Conservation (phyloP, 2,329 filamentous ascomycete species). For the Pestalotiopsis sp. region DNA sequence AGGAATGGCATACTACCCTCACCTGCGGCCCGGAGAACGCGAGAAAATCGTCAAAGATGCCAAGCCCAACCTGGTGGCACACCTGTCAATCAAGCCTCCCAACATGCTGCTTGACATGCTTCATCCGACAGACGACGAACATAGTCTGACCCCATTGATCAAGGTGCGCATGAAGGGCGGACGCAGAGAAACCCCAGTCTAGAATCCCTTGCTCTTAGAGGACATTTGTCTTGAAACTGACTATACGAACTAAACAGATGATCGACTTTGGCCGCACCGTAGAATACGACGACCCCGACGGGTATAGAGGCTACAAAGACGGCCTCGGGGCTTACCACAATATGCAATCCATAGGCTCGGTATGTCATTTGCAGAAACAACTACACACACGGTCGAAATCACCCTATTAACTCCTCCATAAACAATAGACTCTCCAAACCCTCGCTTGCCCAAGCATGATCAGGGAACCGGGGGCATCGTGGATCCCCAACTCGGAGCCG, state of each 20-base stretch:
- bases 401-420: background rate
- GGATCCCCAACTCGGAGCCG: background rate
- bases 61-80: background rate
- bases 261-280: conserved; percentile 3
- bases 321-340: background rate
- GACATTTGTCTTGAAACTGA: background rate
- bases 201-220: background rate
- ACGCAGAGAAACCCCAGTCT: background rate
- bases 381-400: background rate
- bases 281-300: background rate
- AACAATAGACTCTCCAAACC: background rate
- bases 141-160: background rate
- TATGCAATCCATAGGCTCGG: background rate
- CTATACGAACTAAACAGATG: background rate
- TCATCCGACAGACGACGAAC: background rate
- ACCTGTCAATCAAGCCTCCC: background rate
- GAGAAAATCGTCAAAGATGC: background rate
- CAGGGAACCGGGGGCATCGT: background rate
- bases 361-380: background rate
- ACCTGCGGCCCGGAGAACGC: background rate
- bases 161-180: background rate
- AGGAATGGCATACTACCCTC: background rate
- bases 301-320: background rate
- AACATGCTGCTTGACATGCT: background rate
- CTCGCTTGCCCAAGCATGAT: background rate